A percentile compares a stretch with the other conserved stretches of the same genome.
Evolutionary conservation across 108 stramenopile species (phyloP).

Genomic region (Skeletonema menzelii): DNA sequence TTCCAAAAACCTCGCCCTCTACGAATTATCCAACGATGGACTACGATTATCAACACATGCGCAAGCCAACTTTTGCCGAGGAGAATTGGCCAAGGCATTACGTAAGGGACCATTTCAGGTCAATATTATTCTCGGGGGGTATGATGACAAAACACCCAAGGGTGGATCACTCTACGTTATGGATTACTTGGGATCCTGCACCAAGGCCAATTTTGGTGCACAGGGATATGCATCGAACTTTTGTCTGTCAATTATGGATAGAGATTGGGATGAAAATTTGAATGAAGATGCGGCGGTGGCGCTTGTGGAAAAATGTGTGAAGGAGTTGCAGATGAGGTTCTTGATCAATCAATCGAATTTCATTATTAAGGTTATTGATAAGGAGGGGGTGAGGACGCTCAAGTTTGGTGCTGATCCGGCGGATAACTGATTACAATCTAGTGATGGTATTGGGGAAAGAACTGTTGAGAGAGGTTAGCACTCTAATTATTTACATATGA

Average conservation of each 20-base stretch:
- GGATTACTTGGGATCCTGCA: constrained; percentile 92
- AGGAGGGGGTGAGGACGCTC: constrained; percentile 82
- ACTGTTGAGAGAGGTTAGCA: too few species aligned
- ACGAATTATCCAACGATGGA: constrained; percentile 93
- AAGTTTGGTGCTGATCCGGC: constrained; percentile 79
- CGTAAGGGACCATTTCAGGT: constrained; percentile 97
- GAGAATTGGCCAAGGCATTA: constrained; percentile 91
- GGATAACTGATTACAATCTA: constrained; percentile 44
- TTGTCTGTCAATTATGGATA: constrained; percentile 93
- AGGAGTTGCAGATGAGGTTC: constrained; percentile 91
- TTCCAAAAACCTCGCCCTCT: constrained; percentile 91
- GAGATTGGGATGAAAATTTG: constrained; percentile 85
- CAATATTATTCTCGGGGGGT: constrained; percentile 92
- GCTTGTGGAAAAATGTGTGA: constrained; percentile 87
- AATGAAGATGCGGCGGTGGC: constrained; percentile 83
- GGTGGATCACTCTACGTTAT: constrained; percentile 85
- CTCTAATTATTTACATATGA: too few species aligned
- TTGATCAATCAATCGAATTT: constrained; percentile 94
- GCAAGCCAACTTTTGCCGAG: constrained; percentile 94
- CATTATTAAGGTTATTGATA: constrained; percentile 93
- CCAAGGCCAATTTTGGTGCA: constrained; percentile 78
- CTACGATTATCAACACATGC: constrained; percentile 89
- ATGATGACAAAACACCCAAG: constrained; percentile 66
- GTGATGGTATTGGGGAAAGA: too few species aligned
- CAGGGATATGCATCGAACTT: constrained; percentile 96